phyloP scores from a whole-genome alignment of 176 grass and related monocot genomes.

The Cenchrus purpureus region DNA sequence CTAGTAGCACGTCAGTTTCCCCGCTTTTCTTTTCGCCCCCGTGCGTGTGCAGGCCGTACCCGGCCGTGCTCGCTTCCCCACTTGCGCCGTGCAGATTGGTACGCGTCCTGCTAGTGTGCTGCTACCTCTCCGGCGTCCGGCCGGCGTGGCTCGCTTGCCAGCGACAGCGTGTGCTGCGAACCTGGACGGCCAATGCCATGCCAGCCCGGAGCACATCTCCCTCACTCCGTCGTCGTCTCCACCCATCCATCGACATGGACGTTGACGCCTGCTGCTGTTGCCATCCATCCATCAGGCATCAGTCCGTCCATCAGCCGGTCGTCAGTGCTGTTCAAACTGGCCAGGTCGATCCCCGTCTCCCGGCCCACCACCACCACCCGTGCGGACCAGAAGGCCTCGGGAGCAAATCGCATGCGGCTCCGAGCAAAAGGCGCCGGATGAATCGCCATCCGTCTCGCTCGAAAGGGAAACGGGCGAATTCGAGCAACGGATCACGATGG shows the following conservation, averaged over 20 bases:
- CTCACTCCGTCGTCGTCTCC: not conserved
- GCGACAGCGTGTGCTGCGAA: not conserved
- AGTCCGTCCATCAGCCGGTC: not conserved
- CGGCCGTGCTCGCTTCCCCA: not conserved
- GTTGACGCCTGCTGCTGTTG: not conserved
- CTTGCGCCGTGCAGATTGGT: slow-evolving; percentile 13
- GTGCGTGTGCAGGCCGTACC: not conserved
- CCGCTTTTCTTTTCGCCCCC: no score
- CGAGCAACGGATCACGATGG: not conserved
- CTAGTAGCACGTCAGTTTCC: not conserved
- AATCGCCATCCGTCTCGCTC: not conserved
- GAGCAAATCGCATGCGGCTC: no score
- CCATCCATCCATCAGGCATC: not conserved
- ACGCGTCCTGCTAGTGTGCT: not conserved
- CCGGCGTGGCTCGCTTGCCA: not conserved
- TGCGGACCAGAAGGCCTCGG: no score
- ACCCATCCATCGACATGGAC: slow-evolving; percentile 1
- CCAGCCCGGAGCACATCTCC: not conserved
- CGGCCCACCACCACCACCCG: not conserved
- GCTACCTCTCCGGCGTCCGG: not conserved
- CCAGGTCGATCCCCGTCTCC: not conserved
- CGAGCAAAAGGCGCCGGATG: no score
- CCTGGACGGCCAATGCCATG: not conserved
- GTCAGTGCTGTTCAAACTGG: not conserved
- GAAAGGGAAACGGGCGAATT: not conserved